phyloP scores from a whole-genome alignment of 305 asterid genomes.

The Rubia peregrina region DNA sequence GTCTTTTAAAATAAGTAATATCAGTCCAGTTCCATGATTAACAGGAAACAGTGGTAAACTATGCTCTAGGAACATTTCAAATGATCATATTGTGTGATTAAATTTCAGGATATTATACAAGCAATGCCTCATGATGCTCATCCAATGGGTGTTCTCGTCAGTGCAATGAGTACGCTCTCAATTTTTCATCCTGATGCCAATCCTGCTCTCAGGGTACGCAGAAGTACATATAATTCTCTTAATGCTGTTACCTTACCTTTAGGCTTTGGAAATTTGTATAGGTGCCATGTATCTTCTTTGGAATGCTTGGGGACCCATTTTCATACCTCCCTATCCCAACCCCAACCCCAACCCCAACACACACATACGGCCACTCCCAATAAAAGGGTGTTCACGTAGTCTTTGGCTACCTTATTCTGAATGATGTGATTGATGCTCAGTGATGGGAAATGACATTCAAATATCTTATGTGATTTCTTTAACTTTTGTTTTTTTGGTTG shows the following conservation, averaged over 20 bases:
- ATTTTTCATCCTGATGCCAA: slow-evolving; percentile 97
- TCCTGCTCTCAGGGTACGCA: slow-evolving; percentile 90
- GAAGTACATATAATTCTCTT: not conserved
- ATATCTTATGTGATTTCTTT: not conserved
- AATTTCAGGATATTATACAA: slow-evolving; percentile 84
- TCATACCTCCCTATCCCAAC: too few species aligned
- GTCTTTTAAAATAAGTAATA: not conserved
- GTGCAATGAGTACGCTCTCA: slow-evolving; percentile 96
- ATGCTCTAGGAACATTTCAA: not conserved
- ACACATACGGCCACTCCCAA: too few species aligned
- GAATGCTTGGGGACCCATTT: too few species aligned
- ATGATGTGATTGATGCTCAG: not conserved
- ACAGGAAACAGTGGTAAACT: not conserved
- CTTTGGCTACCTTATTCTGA: not conserved
- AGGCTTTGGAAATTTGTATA: not conserved
- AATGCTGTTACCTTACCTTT: slow-evolving; percentile 3
- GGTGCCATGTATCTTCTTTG: too few species aligned
- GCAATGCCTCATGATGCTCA: slow-evolving; percentile 99
- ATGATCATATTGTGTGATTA: slow-evolving; percentile 17
- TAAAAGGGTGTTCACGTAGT: not conserved
- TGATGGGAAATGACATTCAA: not conserved
- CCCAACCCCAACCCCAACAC: too few species aligned
- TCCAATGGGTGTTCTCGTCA: slow-evolving; percentile 99
- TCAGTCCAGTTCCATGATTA: not conserved
- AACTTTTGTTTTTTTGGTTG: slow-evolving; percentile 6